phyloP scores from a whole-genome alignment of 257 asterid species.

The Leonotis leonurus region DNA sequence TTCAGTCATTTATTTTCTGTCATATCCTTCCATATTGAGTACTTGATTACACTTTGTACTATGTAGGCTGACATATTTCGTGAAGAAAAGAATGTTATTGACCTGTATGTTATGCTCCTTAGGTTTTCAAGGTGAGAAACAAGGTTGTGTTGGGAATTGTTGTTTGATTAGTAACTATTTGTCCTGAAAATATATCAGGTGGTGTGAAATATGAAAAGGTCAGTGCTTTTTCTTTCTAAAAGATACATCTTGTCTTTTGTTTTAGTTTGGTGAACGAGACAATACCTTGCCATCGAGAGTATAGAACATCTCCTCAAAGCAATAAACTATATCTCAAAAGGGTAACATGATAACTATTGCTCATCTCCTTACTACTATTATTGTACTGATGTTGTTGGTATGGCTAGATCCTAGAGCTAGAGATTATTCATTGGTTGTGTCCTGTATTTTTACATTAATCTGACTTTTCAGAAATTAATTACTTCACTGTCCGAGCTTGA shows the following conservation, averaged over 20 bases:
- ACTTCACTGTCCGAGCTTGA: slow-evolving; percentile 79
- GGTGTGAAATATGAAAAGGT: no score
- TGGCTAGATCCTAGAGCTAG: not conserved
- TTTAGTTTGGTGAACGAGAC: slow-evolving; percentile 92
- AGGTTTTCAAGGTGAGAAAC: slow-evolving; percentile 83
- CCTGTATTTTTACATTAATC: slow-evolving; percentile 1
- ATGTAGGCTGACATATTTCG: slow-evolving; percentile 90
- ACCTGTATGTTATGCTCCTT: slow-evolving; percentile 90
- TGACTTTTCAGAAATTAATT: slow-evolving; percentile 44
- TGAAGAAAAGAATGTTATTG: slow-evolving; percentile 63
- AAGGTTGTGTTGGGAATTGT: slow-evolving; percentile 5
- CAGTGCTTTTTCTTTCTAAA: slow-evolving; percentile 19
- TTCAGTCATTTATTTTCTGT: slow-evolving; percentile 4
- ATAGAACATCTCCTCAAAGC: slow-evolving; percentile 47
- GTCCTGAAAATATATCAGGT: slow-evolving; percentile 7
- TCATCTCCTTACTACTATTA: slow-evolving; percentile 10
- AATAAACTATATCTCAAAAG: slow-evolving; percentile 48
- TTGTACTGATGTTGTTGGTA: slow-evolving; percentile 2
- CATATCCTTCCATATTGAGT: slow-evolving; percentile 16
- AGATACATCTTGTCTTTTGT: slow-evolving; percentile 29
- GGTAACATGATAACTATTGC: slow-evolving; percentile 28
- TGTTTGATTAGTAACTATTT: slow-evolving; percentile 1
- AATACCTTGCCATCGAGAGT: slow-evolving; percentile 86
- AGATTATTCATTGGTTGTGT: not conserved
- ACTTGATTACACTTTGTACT: slow-evolving; percentile 12